phyloP scores from a whole-genome alignment of 345 rosid species.

The Eucalyptus regnans region DNA sequence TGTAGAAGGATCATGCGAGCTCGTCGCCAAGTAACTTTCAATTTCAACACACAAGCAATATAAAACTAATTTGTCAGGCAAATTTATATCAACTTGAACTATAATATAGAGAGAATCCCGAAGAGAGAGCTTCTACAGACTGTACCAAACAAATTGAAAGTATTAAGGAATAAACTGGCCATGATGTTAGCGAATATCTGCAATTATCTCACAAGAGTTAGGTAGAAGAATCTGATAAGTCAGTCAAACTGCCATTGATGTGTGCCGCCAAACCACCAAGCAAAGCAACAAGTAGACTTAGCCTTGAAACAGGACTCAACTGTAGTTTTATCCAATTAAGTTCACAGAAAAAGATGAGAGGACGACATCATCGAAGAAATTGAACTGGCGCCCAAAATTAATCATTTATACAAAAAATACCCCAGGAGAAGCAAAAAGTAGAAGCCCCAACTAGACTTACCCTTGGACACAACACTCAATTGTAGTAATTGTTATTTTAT shows the following conservation, averaged over 20 bases:
- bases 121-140: background rate
- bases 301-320: background rate
- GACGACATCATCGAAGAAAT: too few relatives aligned
- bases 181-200: background rate
- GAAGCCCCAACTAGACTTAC: background rate
- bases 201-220: background rate
- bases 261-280: background rate
- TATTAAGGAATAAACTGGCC: background rate
- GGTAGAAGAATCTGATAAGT: background rate
- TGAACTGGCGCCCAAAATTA: too few relatives aligned
- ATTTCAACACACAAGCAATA: background rate
- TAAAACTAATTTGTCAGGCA: background rate
- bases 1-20: background rate
- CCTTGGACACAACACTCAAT: background rate
- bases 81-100: background rate
- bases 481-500: background rate
- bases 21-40: background rate
- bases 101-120: background rate
- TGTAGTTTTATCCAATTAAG: too few relatives aligned
- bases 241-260: background rate
- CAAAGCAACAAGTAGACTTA: background rate
- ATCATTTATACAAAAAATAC: too few relatives aligned
- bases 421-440: background rate
- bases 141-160: background rate
- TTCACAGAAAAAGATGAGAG: too few relatives aligned